Percentiles rank a stretch among this genome's conserved stretches.
phyloP scores from a whole-genome alignment of 2,329 filamentous ascomycete genomes.

The Aspergillus latus region DNA sequence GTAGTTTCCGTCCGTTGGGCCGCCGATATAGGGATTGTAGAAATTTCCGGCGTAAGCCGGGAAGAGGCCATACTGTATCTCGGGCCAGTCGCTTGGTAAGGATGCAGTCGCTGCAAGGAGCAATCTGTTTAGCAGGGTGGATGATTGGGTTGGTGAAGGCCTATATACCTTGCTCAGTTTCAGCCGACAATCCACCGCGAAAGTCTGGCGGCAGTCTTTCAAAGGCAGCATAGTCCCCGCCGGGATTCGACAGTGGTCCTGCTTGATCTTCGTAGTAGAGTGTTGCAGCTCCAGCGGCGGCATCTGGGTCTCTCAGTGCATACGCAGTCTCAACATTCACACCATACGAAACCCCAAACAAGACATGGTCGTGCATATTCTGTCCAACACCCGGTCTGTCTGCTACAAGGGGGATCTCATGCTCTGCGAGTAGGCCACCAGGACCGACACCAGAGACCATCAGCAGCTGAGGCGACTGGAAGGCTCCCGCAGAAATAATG shows the following conservation, averaged over 20 bases:
- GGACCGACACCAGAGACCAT: conserved; percentile 53
- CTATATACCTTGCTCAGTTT: not conserved
- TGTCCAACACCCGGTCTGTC: conserved; percentile 53
- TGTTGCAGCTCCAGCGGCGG: conserved; percentile 11
- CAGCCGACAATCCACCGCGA: too few relatives aligned
- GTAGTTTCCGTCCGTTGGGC: conserved; percentile 26
- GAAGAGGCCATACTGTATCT: conserved; percentile 26
- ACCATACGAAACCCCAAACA: conserved; percentile 26
- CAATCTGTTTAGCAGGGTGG: too few relatives aligned
- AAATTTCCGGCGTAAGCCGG: conserved; percentile 27
- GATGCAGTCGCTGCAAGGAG: not conserved
- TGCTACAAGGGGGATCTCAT: conserved; percentile 44
- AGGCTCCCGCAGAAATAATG: conserved; percentile 52
- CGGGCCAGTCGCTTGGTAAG: not conserved
- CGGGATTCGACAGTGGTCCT: not conserved
- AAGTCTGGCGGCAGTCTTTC: not conserved
- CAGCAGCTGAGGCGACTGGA: conserved; percentile 48
- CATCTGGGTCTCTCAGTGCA: conserved; percentile 12
- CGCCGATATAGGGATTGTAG: conserved; percentile 16
- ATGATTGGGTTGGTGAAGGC: not conserved
- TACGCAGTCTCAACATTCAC: conserved; percentile 26
- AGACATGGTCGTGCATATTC: conserved; percentile 33
- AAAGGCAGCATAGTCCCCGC: not conserved
- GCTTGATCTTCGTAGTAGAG: not conserved
- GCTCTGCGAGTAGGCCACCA: conserved; percentile 33